These are phyloP conservation scores for Salix koriyanagi DNA, from an alignment of 345 rosid species.

Conservation along the genomic window DNA sequence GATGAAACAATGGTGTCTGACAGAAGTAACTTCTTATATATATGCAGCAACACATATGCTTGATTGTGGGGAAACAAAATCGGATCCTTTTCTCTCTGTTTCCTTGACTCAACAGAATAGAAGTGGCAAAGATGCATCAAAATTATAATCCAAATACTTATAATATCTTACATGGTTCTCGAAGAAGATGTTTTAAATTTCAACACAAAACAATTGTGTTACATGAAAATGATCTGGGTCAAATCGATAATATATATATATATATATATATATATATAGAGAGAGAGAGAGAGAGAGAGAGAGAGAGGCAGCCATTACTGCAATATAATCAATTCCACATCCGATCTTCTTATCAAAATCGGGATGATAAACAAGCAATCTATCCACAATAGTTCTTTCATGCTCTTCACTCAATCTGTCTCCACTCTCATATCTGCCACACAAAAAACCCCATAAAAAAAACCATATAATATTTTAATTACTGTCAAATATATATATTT, in stretches of 20 bases:
- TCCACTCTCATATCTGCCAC: constrained; percentile 66
- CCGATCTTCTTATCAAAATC: constrained; percentile 75
- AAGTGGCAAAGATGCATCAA: no score
- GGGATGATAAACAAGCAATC: constrained; percentile 85
- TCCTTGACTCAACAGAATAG: no score
- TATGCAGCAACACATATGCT: no score
- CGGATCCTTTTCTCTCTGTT: no score
- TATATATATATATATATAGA: no score
- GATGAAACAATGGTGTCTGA: neutral
- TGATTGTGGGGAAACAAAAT: no score
- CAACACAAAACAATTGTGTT: neutral
- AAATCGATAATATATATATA: neutral
- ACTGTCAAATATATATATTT: neutral
- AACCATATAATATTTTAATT: neutral
- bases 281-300: neutral
- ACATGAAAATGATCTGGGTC: neutral
- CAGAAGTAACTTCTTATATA: no score
- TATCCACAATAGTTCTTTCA: constrained; percentile 63
- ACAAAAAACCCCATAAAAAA: neutral
- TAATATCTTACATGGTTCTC: no score
- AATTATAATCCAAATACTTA: no score
- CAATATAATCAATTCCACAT: constrained; percentile 73
- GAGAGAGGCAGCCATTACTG: constrained; percentile 40
- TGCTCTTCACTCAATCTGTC: constrained; percentile 70
- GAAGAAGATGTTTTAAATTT: no score